Percentiles rank a stretch among this genome's conserved stretches.
Conservation (phyloP, 108 stramenopile species). For the Cyclotella baltica region DNA sequence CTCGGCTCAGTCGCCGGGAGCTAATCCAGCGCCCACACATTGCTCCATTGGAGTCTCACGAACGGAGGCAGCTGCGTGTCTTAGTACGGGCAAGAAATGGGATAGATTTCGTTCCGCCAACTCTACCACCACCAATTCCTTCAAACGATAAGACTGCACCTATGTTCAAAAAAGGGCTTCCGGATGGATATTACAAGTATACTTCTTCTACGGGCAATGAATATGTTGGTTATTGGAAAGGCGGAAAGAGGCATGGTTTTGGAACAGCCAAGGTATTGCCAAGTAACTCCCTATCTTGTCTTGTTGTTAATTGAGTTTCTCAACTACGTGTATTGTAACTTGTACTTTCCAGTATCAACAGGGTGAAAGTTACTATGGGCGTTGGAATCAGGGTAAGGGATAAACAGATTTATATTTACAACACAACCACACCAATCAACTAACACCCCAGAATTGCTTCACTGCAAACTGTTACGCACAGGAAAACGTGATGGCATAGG, state of each 20-base stretch:
- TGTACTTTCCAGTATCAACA: conserved; percentile 34
- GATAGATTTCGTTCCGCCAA: conserved; percentile 33
- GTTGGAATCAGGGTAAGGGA: conserved; percentile 34
- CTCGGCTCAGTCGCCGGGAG: conserved; percentile 28
- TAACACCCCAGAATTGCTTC: not conserved
- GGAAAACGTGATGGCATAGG: conserved; percentile 43
- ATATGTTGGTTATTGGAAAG: conserved; percentile 43
- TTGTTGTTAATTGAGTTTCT: not conserved
- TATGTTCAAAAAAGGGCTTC: conserved; percentile 30
- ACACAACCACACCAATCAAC: not conserved
- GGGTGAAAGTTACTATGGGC: conserved; percentile 46
- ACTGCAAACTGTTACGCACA: not conserved
- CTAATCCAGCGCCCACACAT: conserved; percentile 13
- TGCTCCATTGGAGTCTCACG: not conserved
- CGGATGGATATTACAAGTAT: conserved; percentile 49
- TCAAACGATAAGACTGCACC: conserved; percentile 18
- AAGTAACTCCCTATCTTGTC: not conserved
- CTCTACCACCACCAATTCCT: conserved; percentile 14
- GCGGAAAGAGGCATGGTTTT: conserved; percentile 47
- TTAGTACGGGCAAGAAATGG: conserved; percentile 30
- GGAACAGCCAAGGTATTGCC: conserved; percentile 21
- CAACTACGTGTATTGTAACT: not conserved
- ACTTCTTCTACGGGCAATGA: conserved; percentile 40
- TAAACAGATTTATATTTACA: not conserved
- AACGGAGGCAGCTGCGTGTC: conserved; percentile 8